Evolutionary conservation across 225 moss, liverwort and hornwort species (phyloP), one percentile per base, ranked within the genome.

Genomic region (Rhytidiadelphus loreus): DNA sequence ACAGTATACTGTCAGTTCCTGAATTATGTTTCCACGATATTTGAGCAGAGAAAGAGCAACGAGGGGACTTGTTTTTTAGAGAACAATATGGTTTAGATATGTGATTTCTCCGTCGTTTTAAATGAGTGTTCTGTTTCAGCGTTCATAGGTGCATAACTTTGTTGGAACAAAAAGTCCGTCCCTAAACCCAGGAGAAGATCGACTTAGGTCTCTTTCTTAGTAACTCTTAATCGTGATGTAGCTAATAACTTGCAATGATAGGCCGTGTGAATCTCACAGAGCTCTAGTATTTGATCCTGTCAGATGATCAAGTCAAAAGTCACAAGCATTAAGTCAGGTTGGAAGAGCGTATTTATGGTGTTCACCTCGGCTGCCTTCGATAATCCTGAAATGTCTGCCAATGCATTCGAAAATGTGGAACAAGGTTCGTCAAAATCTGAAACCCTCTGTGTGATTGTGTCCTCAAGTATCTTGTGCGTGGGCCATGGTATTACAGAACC

Each of bases 301-400:
- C 93, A 97, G 98, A 98, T 98, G 97, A 97, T 95, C 83, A 98
- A 98, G 90, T 96, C 98, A 29, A 98, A 97, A 90, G 96, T 98
- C 69, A 95, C 95, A 71, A 96, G 97, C 88, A 97, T 98, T 44
- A 98, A 97, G 83, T 98, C 98, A 79, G 98, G 98, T 39, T 98
- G 98, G 98, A 95, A 93, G 88, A 97, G 97, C 89, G 97, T 98
- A n/a, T 98, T 98, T 89, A 95, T 97, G 97, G 98, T 98, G 30
- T 97, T 98, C 76, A 98, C 98, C 29, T 96, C 97, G 22, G 97
- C 98, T 26, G 98, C 98, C 65, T 95, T 91, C 44, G 97, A 98
- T 91, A 94, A 94, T 87, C 93, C 89, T 78, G 96, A 97, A 70
- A 96, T 98, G 94, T 97, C 98, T 52, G 96, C 95, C 61, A 94